Conservation (phyloP, 495 filamentous ascomycete genomes). For the Penicillium coprophilum region DNA sequence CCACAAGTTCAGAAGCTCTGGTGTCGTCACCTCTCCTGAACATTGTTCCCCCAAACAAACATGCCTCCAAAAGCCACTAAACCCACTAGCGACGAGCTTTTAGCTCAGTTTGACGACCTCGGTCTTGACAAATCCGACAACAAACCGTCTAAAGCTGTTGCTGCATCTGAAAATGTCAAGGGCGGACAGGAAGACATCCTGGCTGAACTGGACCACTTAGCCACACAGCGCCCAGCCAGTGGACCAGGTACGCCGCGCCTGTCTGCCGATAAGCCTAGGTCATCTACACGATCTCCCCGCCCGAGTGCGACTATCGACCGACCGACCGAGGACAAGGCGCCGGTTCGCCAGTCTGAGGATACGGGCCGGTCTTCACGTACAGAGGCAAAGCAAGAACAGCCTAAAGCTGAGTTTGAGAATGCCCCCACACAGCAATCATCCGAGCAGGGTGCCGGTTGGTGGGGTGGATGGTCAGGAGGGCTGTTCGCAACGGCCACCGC, state of each 20-base stretch:
- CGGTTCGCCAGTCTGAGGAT: conserved; percentile 69
- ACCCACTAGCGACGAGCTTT: conserved; percentile 74
- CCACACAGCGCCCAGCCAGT: conserved; percentile 61
- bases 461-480: conserved; percentile 59
- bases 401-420: conserved; percentile 32
- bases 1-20: conserved; percentile 27
- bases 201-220: conserved; percentile 80
- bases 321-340: conserved; percentile 61
- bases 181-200: conserved; percentile 65
- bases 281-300: conserved; percentile 56
- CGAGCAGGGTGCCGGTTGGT: conserved; percentile 71
- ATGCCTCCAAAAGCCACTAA: conserved; percentile 54
- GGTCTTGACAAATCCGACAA: conserved; percentile 47
- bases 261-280: conserved; percentile 53
- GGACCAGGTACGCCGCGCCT: conserved; percentile 82
- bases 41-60: conserved; percentile 16
- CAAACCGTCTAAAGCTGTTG: conserved; percentile 46
- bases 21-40: conserved; percentile 39
- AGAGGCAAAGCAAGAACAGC: conserved; percentile 51
- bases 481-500: conserved; percentile 66
- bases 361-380: conserved; percentile 65
- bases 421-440: conserved; percentile 29
- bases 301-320: conserved; percentile 56
- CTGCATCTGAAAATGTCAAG: conserved; percentile 42
- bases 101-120: conserved; percentile 77